These are phyloP conservation scores for Pleomassaria siparia DNA, from an alignment of 2,329 filamentous ascomycete genomes.

Conservation along the genomic window DNA sequence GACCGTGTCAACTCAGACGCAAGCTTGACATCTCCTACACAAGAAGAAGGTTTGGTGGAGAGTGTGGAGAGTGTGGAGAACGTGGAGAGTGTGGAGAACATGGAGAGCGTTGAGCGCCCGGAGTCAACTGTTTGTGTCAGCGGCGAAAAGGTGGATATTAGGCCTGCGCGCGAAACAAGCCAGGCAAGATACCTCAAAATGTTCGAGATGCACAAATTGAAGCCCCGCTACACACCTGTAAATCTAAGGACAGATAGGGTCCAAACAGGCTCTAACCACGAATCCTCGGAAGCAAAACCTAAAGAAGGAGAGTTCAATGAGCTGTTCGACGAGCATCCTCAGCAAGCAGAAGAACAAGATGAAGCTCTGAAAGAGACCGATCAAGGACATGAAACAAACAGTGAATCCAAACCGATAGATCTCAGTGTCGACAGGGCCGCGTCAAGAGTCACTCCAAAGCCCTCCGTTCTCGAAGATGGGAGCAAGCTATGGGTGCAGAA, in stretches of 20 bases:
- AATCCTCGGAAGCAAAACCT: background rate
- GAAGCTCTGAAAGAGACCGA: background rate
- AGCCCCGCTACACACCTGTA: background rate
- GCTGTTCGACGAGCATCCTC: background rate
- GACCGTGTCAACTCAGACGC: too few species aligned
- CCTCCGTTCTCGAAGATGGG: background rate
- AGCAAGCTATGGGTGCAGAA: background rate
- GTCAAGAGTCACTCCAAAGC: background rate
- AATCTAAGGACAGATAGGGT: background rate
- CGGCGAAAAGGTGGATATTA: background rate
- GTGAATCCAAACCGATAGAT: background rate
- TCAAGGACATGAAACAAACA: background rate
- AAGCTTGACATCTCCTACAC: too few species aligned
- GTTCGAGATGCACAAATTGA: background rate
- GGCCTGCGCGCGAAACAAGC: background rate
- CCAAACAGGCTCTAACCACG: background rate
- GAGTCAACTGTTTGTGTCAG: too few species aligned
- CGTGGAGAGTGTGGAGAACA: too few species aligned
- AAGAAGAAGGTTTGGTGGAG: too few species aligned
- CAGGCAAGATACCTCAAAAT: background rate
- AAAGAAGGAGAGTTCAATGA: background rate
- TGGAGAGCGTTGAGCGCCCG: too few species aligned
- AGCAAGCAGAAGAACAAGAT: background rate
- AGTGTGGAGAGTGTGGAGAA: too few species aligned
- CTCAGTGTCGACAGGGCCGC: too few species aligned